Conservation (phyloP, 441 rosid genomes). For the Croton setiger region DNA sequence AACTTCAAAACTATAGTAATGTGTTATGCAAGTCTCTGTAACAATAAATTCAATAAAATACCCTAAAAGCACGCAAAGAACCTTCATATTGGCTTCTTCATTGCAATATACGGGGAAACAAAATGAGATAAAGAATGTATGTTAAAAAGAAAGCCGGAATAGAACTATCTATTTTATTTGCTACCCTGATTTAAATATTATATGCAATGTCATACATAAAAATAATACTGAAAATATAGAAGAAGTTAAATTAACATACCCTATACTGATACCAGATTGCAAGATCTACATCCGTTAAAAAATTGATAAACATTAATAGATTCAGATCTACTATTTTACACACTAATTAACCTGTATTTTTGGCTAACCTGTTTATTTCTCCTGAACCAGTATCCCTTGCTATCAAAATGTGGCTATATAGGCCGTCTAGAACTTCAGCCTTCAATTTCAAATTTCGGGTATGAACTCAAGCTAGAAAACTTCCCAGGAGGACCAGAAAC, state of each 20-base stretch:
- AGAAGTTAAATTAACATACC: not conserved
- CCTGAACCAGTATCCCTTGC: conserved; percentile 62
- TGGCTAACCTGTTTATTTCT: conserved; percentile 19
- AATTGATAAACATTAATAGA: not conserved
- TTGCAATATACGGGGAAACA: no score
- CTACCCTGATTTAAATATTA: no score
- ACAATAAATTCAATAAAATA: no score
- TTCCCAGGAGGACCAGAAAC: conserved; percentile 78
- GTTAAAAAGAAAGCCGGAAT: no score
- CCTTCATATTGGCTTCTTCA: no score
- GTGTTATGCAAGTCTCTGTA: not conserved
- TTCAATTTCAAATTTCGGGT: conserved; percentile 47
- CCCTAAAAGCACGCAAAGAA: no score
- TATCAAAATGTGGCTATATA: conserved; percentile 77
- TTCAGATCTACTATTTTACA: not conserved
- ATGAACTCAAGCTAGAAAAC: conserved; percentile 59
- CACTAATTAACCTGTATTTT: not conserved
- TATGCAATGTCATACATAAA: not conserved
- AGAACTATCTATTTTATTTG: no score
- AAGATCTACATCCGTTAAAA: not conserved
- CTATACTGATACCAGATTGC: not conserved
- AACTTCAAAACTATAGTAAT: conserved; percentile 6
- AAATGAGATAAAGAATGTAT: no score
- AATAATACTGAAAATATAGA: not conserved
- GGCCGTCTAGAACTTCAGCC: conserved; percentile 61